These are phyloP conservation scores for Cymodocea nodosa DNA, from an alignment of 116 monocot species.

Conservation along the genomic window DNA sequence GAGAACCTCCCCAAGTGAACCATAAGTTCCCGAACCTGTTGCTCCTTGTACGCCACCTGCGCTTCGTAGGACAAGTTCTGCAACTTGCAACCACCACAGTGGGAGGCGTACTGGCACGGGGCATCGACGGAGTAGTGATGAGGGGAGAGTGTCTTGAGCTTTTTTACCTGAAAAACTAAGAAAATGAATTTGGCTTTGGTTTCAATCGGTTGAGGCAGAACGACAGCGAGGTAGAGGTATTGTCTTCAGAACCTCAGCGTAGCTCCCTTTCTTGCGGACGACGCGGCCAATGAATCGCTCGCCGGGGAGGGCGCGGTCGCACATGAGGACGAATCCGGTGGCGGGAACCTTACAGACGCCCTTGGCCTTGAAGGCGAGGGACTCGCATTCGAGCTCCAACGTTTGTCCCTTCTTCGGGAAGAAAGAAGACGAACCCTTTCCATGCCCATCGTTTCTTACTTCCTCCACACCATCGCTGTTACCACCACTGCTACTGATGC, in stretches of 20 bases:
- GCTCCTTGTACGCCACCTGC: slow-evolving; percentile 69
- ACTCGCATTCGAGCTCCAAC: slow-evolving; percentile 81
- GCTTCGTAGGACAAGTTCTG: slow-evolving; percentile 72
- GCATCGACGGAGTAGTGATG: slow-evolving; percentile 56
- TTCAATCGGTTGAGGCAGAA: too few relatives aligned
- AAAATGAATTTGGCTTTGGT: too few relatives aligned
- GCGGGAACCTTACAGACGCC: slow-evolving; percentile 78
- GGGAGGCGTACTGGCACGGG: slow-evolving; percentile 56
- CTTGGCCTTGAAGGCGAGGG: slow-evolving; percentile 81
- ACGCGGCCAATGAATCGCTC: slow-evolving; percentile 82
- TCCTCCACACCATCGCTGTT: not conserved
- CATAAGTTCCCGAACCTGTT: slow-evolving; percentile 65
- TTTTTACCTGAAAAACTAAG: slow-evolving; percentile 33
- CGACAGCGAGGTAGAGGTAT: too few relatives aligned
- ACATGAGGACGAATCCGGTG: slow-evolving; percentile 76
- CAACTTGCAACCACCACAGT: slow-evolving; percentile 91
- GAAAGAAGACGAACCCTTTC: slow-evolving; percentile 29
- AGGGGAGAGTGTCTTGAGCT: slow-evolving; percentile 64
- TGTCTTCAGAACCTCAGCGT: slow-evolving; percentile 44
- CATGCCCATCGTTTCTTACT: not conserved
- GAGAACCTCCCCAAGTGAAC: slow-evolving; percentile 62
- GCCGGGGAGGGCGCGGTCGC: slow-evolving; percentile 87
- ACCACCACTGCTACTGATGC: not conserved
- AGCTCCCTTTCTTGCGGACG: slow-evolving; percentile 56
- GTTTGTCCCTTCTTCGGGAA: slow-evolving; percentile 80